Evolutionary conservation across 1,284 basidiomycete species (phyloP).

Genomic region (Ganoderma sinense): DNA sequence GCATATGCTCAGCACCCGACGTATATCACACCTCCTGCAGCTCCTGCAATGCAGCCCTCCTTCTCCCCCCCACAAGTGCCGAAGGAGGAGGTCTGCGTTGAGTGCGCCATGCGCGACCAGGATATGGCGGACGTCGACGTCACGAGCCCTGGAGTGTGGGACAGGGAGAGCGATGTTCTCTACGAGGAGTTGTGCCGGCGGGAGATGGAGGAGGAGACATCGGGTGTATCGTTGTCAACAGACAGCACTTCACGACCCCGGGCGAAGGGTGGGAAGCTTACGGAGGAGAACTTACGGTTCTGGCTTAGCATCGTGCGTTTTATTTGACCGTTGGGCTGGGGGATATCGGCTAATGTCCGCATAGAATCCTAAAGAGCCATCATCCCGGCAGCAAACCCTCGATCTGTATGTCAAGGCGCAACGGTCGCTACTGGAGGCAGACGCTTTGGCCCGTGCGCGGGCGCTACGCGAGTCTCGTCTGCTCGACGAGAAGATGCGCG

Average conservation of each 20-base stretch:
- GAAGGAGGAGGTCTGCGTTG: slow-evolving; percentile 89
- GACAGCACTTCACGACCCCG: slow-evolving; percentile 64
- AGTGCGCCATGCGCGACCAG: slow-evolving; percentile 99
- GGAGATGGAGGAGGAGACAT: slow-evolving; percentile 74
- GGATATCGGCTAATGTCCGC: slow-evolving; percentile 12
- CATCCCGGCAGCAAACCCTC: slow-evolving; percentile 77
- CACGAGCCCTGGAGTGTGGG: slow-evolving; percentile 88
- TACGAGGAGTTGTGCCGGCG: slow-evolving; percentile 82
- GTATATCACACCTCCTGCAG: slow-evolving; percentile 68
- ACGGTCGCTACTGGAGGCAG: slow-evolving; percentile 74
- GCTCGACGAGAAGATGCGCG: slow-evolving; percentile 76
- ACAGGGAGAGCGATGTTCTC: slow-evolving; percentile 85
- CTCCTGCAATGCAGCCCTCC: slow-evolving; percentile 64
- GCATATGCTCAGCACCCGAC: slow-evolving; percentile 79
- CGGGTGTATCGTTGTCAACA: slow-evolving; percentile 48
- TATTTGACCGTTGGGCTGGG: slow-evolving; percentile 29
- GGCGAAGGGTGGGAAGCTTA: slow-evolving; percentile 72
- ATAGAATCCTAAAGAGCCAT: slow-evolving; percentile 83
- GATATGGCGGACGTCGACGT: slow-evolving; percentile 98
- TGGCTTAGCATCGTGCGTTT: slow-evolving; percentile 85
- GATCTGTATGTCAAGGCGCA: slow-evolving; percentile 77
- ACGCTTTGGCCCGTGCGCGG: slow-evolving; percentile 74
- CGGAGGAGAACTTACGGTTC: slow-evolving; percentile 84
- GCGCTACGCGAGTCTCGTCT: slow-evolving; percentile 80
- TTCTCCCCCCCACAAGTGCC: slow-evolving; percentile 59